phyloP scores from a whole-genome alignment of 2,329 filamentous ascomycete genomes.

The Alternaria ethzedia region DNA sequence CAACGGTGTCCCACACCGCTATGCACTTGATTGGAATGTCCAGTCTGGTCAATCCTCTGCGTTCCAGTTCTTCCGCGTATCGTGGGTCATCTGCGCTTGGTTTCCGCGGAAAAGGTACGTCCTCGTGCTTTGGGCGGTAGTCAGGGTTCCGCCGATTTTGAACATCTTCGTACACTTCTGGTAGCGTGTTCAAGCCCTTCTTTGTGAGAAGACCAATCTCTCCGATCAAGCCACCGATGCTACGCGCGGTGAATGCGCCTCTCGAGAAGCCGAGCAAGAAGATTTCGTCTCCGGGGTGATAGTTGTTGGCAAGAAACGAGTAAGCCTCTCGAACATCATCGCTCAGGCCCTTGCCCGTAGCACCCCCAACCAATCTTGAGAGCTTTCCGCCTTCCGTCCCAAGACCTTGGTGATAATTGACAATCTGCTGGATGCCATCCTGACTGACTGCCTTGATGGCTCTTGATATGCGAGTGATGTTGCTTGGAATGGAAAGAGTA shows the following conservation, averaged over 20 bases:
- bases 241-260: slow-evolving; percentile 55
- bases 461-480: slow-evolving; percentile 57
- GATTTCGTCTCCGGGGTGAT: slow-evolving; percentile 57
- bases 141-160: slow-evolving; percentile 52
- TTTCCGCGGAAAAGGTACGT: slow-evolving; percentile 56
- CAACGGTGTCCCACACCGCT: slow-evolving; percentile 59
- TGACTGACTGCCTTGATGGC: slow-evolving; percentile 57
- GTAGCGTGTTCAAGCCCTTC: slow-evolving; percentile 52
- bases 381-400: slow-evolving; percentile 53
- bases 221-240: slow-evolving; percentile 52
- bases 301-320: slow-evolving; percentile 61
- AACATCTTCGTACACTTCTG: slow-evolving; percentile 56
- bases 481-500: slow-evolving; percentile 54
- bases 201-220: slow-evolving; percentile 58
- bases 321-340: slow-evolving; percentile 59
- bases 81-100: slow-evolving; percentile 51
- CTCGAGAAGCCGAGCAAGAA: slow-evolving; percentile 57
- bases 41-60: slow-evolving; percentile 41
- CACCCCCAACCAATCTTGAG: slow-evolving; percentile 50
- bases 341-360: slow-evolving; percentile 54
- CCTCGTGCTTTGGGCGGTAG: slow-evolving; percentile 54
- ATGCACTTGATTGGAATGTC: slow-evolving; percentile 52
- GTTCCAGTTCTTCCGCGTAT: slow-evolving; percentile 52
- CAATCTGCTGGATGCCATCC: slow-evolving; percentile 58
- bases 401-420: slow-evolving; percentile 59